Percentiles rank a stretch among this genome's conserved stretches.
These are phyloP conservation scores for Mycena alexandri DNA, from an alignment of 768 basidiomycete species.

Conservation along the genomic window DNA sequence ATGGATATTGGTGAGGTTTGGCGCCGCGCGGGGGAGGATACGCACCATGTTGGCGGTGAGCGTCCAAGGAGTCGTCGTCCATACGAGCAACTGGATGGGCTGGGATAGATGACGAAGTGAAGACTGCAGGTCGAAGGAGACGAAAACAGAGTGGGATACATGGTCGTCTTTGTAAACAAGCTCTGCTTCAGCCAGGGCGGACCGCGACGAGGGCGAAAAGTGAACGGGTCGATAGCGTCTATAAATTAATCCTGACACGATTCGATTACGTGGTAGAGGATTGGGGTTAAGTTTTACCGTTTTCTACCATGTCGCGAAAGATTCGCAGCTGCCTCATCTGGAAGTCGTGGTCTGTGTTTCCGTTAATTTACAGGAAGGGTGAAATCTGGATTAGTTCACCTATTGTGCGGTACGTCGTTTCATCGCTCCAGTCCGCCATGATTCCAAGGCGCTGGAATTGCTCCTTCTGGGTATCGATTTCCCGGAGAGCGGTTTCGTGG, in stretches of 20 bases:
- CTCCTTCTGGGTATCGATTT: constrained; percentile 79
- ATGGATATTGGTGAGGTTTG: constrained; percentile 21
- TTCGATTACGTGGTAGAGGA: not conserved
- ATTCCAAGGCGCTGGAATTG: constrained; percentile 88
- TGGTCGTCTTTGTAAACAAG: constrained; percentile 92
- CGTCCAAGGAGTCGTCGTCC: constrained; percentile 99
- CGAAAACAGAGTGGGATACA: constrained; percentile 88
- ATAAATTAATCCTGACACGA: constrained; percentile 77
- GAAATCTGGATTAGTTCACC: constrained; percentile 57
- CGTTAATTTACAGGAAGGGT: constrained; percentile 5
- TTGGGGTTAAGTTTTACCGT: constrained; percentile 59
- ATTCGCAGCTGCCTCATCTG: constrained; percentile 90
- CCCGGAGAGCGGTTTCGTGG: constrained; percentile 75
- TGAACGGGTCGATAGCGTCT: constrained; percentile 91
- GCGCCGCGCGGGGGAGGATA: constrained; percentile 1
- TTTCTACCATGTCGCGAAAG: constrained; percentile 90
- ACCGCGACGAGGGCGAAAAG: constrained; percentile 94
- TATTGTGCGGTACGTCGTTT: constrained; percentile 86
- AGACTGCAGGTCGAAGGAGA: constrained; percentile 71
- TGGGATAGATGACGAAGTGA: constrained; percentile 48
- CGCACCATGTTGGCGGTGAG: constrained; percentile 94
- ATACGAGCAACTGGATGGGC: constrained; percentile 76
- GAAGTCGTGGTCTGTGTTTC: constrained; percentile 78
- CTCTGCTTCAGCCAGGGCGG: constrained; percentile 96
- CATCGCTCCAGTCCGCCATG: constrained; percentile 90